Evolutionary conservation across 2,329 filamentous ascomycete genomes (phyloP).

Genomic region (Fusarium sp.): DNA sequence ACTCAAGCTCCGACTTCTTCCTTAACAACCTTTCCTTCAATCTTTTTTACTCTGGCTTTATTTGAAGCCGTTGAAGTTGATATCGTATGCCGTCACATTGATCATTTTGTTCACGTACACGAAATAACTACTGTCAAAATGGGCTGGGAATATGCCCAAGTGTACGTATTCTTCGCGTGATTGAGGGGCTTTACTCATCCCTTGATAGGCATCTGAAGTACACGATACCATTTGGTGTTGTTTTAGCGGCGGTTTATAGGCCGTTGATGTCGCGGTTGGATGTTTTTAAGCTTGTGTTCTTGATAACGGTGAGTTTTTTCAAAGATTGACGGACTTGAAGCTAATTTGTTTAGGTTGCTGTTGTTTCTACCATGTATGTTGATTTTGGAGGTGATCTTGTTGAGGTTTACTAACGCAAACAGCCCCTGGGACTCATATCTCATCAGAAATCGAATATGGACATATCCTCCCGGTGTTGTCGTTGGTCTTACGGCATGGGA

Average conservation of each 20-base stretch:
- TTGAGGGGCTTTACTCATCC: background rate
- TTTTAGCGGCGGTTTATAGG: conserved; percentile 21
- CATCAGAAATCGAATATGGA: conserved; percentile 76
- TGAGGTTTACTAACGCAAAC: background rate
- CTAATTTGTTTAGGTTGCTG: conserved; percentile 55
- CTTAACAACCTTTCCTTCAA: background rate
- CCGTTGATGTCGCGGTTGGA: conserved; percentile 37
- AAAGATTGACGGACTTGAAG: fast-evolving
- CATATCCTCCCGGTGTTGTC: conserved; percentile 74
- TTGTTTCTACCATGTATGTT: conserved; percentile 68
- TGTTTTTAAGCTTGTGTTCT: conserved; percentile 30
- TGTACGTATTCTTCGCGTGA: conserved; percentile 22
- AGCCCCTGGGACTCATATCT: conserved; percentile 81
- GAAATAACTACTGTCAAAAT: conserved; percentile 30
- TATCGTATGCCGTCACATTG: background rate
- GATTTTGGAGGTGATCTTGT: background rate
- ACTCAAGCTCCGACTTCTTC: background rate
- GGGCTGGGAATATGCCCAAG: conserved; percentile 42
- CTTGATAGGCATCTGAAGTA: conserved; percentile 37
- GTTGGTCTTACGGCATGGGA: conserved; percentile 70
- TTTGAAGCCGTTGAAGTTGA: background rate
- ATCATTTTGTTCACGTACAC: background rate
- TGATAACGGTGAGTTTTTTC: conserved; percentile 20
- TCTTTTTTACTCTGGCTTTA: background rate
- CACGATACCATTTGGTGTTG: conserved; percentile 37